Evolutionary conservation across 352 stramenopile genomes (phyloP).

Genomic region (Phytophthora hibernalis): DNA sequence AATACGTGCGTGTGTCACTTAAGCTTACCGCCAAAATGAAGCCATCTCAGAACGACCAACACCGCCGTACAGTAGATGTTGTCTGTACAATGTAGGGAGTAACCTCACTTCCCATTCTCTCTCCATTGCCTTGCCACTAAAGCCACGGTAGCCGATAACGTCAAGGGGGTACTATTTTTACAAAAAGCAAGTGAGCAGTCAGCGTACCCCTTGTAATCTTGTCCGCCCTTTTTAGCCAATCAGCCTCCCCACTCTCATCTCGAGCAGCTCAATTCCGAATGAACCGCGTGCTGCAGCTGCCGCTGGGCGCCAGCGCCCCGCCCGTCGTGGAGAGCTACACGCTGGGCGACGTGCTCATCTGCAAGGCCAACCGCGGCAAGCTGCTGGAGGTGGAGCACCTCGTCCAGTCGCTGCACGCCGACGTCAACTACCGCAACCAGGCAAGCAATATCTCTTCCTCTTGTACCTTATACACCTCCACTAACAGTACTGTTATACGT

Average conservation of each 20-base stretch:
- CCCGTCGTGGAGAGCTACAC: constrained; percentile 78
- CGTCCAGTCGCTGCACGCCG: constrained; percentile 73
- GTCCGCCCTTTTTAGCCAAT: not conserved
- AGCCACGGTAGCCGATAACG: not conserved
- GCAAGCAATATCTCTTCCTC: constrained; percentile 2
- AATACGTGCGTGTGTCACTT: not conserved
- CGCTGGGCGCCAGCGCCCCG: constrained; percentile 53
- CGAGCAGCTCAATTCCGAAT: constrained; percentile 39
- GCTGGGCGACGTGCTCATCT: constrained; percentile 87
- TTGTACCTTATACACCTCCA: no score
- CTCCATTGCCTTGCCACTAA: no score
- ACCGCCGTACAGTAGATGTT: no score
- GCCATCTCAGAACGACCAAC: not conserved
- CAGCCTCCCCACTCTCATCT: constrained; percentile 10
- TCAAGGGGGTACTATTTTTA: not conserved
- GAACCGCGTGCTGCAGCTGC: constrained; percentile 74
- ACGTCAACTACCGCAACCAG: constrained; percentile 91
- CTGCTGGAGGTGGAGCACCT: constrained; percentile 81
- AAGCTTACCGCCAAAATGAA: not conserved
- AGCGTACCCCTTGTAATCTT: not conserved
- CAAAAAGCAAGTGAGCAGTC: not conserved
- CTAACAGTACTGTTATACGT: constrained; percentile 19
- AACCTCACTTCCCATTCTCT: no score
- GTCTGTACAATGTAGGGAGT: no score
- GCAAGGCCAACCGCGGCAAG: constrained; percentile 87